phyloP scores from a whole-genome alignment of 768 basidiomycete genomes.

The Leccinellum luteum region DNA sequence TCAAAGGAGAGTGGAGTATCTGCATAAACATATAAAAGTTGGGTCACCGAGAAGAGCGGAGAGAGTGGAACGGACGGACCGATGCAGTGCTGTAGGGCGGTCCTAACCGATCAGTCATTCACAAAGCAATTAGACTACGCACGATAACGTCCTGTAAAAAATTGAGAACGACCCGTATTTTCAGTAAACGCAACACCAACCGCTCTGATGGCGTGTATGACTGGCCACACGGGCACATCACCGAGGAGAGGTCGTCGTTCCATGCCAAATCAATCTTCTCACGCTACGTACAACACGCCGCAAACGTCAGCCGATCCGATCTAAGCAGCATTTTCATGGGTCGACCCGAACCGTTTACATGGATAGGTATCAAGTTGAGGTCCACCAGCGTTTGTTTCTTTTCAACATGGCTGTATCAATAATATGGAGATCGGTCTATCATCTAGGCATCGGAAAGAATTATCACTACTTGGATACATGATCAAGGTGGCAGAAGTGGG shows the following conservation, averaged over 20 bases:
- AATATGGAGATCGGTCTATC: background rate
- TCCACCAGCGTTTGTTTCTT: background rate
- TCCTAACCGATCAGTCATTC: constrained; percentile 2
- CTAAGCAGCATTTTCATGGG: too few relatives aligned
- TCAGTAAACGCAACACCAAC: constrained; percentile 33
- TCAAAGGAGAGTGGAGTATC: constrained; percentile 85
- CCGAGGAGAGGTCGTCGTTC: constrained; percentile 41
- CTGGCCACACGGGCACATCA: constrained; percentile 71
- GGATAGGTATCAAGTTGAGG: too few relatives aligned
- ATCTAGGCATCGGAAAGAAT: background rate
- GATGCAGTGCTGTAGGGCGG: constrained; percentile 57
- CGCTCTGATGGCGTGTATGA: constrained; percentile 74
- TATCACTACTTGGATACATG: background rate
- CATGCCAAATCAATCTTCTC: constrained; percentile 9
- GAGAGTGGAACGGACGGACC: constrained; percentile 40
- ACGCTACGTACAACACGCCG: background rate
- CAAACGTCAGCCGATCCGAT: background rate
- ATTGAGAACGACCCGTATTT: constrained; percentile 6
- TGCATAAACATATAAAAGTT: constrained; percentile 25
- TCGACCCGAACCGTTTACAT: too few relatives aligned
- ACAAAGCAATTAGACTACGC: constrained; percentile 7
- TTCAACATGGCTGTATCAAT: background rate
- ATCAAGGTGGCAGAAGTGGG: background rate
- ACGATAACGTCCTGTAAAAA: constrained; percentile 60
- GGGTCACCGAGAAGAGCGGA: constrained; percentile 1